Evolutionary conservation across 441 rosid genomes (phyloP).

Genomic region (Viola pubescens): DNA sequence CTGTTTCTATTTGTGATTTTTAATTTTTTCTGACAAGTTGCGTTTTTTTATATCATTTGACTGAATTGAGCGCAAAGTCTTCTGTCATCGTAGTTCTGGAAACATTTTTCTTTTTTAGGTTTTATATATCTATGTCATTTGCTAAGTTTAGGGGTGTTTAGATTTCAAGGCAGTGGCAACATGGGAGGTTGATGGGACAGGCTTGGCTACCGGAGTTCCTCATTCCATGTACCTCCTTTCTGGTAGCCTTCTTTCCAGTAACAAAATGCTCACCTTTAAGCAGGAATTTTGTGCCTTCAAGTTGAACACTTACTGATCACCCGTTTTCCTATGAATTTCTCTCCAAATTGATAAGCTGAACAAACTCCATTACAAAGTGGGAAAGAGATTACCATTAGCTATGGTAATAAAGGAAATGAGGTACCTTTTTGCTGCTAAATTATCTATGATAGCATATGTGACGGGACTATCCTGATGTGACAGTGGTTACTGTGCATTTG

Average conservation of each 20-base stretch:
- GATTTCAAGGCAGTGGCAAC: conserved; percentile 78
- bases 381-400: conserved; percentile 78
- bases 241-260: conserved; percentile 33
- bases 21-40: no score
- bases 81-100: neutral
- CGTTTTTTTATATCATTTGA: neutral
- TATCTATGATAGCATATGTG: conserved; percentile 1
- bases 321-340: conserved; percentile 5
- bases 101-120: neutral
- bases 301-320: neutral
- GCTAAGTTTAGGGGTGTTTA: conserved; percentile 23
- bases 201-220: conserved; percentile 57
- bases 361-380: conserved; percentile 33
- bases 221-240: conserved; percentile 85
- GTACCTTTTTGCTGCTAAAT: conserved; percentile 28
- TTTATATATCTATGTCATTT: conserved; percentile 4
- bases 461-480: conserved; percentile 1
- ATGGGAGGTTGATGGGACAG: conserved; percentile 93
- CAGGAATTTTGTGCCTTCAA: neutral
- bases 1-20: neutral
- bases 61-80: neutral
- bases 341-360: conserved; percentile 36
- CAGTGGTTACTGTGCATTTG: conserved; percentile 12
- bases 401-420: conserved; percentile 95
- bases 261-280: neutral